Conservation (phyloP, 495 filamentous ascomycete species). For the Durotheca rogersii region DNA sequence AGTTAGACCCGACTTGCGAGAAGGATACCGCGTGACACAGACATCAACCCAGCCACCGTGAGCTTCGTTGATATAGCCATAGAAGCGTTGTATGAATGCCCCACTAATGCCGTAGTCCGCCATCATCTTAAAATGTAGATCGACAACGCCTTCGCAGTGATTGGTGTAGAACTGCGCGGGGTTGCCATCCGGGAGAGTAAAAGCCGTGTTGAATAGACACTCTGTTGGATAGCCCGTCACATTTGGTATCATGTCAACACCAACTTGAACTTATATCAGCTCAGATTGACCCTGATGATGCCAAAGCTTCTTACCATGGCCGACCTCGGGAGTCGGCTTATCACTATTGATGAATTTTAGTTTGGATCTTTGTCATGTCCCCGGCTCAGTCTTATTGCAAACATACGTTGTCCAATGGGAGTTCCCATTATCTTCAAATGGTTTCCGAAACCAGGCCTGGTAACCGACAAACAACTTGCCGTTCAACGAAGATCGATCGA, state of each 20-base stretch:
- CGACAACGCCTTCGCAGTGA: conserved; percentile 37
- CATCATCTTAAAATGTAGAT: conserved; percentile 39
- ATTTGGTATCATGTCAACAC: conserved; percentile 37
- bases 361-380: neutral
- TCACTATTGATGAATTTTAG: conserved; percentile 19
- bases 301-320: conserved; percentile 19
- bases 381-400: too few species aligned
- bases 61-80: conserved; percentile 32
- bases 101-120: conserved; percentile 36
- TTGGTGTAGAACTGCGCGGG: conserved; percentile 34
- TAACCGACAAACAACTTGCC: conserved; percentile 37
- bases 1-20: neutral
- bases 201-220: conserved; percentile 35
- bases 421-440: conserved; percentile 32
- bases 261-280: conserved; percentile 17
- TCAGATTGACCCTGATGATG: neutral
- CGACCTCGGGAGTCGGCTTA: conserved; percentile 26
- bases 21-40: neutral
- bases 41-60: conserved; percentile 33
- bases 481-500: conserved; percentile 33
- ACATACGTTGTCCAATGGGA: conserved; percentile 36
- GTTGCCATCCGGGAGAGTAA: conserved; percentile 26
- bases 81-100: conserved; percentile 37
- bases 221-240: conserved; percentile 36
- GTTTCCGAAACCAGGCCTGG: conserved; percentile 38